Base-by-base conservation (phyloP, 2,329 filamentous ascomycete genomes). In the Xylariaceae sp. region DNA sequence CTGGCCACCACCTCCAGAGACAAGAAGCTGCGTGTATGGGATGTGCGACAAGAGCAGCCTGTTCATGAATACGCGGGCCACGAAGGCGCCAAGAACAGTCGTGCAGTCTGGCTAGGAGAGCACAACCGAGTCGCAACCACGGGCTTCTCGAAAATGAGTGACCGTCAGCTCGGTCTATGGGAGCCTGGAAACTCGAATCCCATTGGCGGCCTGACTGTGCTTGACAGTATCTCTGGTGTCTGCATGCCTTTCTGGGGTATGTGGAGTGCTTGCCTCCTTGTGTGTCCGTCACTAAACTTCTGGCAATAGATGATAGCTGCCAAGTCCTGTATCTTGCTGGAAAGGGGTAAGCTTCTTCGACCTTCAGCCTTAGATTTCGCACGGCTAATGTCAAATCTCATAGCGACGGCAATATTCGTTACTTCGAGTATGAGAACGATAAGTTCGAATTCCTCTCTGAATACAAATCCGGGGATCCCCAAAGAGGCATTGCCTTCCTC, bases 181-280 rank as follows among this genome's bases (percentile, higher is more conserved):
- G 92, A 98, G 67, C 79, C 88, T 30, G 84, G 89, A 49, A 81
- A 77, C 44, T 76, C 79, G 22, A 82, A 93, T 51, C 92, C 92
- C 31, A 82, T 96, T 51, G 88, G 86, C 32, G 89, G 88, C 12
- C 95, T 95, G 65, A 80, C 77, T 51, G 83, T 84, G 48, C 74
- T 98, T 31, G 92, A 98, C 63, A 93, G 87, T 29, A 94, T 94
- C 53, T 95, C 90, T 29, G 92, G 92, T 58, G 89, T 98, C 39
- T 94, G 88, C 72, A 95, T 98, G 86, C 92, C 92, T 19, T 96
- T 98, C 75, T 98, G 92, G 92, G 92, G 74, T 77, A 58, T 46
- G n/a, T n/a, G n/a, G n/a, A n/a, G n/a, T n/a, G n/a, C n/a, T n/a
- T n/a, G n/a, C n/a, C n/a, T n/a, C n/a, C n/a, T n/a, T n/a, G n/a